These are phyloP conservation scores for Schizopora paradoxa DNA, from an alignment of 1,284 basidiomycete species.

Conservation along the genomic window DNA sequence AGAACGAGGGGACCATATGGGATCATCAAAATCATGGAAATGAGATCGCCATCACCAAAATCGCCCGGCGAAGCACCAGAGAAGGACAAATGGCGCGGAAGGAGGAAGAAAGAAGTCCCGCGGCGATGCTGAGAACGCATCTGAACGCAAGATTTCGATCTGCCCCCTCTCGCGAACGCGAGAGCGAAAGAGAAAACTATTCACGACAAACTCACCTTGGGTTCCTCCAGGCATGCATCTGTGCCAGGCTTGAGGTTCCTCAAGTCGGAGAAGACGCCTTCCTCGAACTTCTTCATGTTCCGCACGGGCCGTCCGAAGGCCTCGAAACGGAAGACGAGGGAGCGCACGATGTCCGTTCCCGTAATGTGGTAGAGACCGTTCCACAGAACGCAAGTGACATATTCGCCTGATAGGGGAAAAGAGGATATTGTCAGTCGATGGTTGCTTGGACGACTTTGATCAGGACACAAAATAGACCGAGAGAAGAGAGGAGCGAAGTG, in stretches of 20 bases:
- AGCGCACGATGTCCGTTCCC: constrained; percentile 54
- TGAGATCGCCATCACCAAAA: too few species aligned
- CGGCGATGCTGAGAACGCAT: too few species aligned
- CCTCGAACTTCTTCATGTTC: constrained; percentile 90
- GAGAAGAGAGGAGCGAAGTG: constrained; percentile 1
- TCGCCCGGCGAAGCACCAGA: too few species aligned
- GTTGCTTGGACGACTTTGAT: too few species aligned
- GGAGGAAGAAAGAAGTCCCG: too few species aligned
- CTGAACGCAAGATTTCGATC: background rate
- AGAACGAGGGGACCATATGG: too few species aligned
- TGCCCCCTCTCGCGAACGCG: background rate
- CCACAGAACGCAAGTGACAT: constrained; percentile 88
- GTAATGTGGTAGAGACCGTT: constrained; percentile 87
- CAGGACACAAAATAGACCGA: background rate
- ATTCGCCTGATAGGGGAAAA: constrained; percentile 84
- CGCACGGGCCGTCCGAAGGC: constrained; percentile 78
- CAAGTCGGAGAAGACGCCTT: constrained; percentile 88
- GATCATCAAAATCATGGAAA: too few species aligned
- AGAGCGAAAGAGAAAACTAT: constrained; percentile 5
- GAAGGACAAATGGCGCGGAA: too few species aligned
- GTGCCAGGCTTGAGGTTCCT: constrained; percentile 87
- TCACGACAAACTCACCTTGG: constrained; percentile 55
- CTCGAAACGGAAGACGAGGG: constrained; percentile 63
- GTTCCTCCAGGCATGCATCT: constrained; percentile 87
- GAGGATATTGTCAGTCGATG: constrained; percentile 3